Conservation (phyloP, 2,329 filamentous ascomycete genomes). For the Colletotrichum viniferum region DNA sequence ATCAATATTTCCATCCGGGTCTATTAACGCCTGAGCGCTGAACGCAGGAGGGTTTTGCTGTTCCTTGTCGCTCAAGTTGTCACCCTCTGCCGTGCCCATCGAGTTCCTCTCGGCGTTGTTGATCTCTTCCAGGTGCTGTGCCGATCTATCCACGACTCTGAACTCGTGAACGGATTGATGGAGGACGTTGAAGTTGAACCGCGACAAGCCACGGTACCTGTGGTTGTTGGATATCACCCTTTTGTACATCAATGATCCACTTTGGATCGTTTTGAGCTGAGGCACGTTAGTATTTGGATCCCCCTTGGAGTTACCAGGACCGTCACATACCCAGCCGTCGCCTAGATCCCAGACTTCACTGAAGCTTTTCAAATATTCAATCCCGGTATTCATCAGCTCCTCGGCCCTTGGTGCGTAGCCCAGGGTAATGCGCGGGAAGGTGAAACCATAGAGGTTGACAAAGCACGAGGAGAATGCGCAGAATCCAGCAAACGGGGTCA, state of each 20-base stretch:
- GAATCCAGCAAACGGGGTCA: constrained; percentile 49
- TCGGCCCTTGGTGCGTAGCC: constrained; percentile 29
- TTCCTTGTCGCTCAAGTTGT: neutral
- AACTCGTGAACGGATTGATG: constrained; percentile 36
- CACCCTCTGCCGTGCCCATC: neutral
- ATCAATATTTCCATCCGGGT: neutral
- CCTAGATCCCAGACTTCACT: constrained; percentile 32
- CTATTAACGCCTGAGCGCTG: neutral
- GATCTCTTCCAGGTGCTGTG: constrained; percentile 34
- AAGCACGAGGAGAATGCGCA: constrained; percentile 49
- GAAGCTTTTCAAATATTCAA: constrained; percentile 31
- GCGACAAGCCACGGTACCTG: constrained; percentile 28
- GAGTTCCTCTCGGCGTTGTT: constrained; percentile 26
- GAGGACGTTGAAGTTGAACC: constrained; percentile 31
- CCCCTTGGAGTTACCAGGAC: rapidly evolving
- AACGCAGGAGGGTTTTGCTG: neutral
- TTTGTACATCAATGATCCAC: constrained; percentile 30
- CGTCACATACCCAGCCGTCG: constrained; percentile 30
- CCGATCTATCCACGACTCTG: constrained; percentile 32
- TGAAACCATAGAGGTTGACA: constrained; percentile 42
- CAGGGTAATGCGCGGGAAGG: constrained; percentile 46
- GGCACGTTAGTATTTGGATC: neutral
- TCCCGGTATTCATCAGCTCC: constrained; percentile 25
- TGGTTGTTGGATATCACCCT: constrained; percentile 25
- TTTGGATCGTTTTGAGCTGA: constrained; percentile 18